phyloP scores from a whole-genome alignment of 805 yeast genomes.

The Wickerhamomyces mucosus region DNA sequence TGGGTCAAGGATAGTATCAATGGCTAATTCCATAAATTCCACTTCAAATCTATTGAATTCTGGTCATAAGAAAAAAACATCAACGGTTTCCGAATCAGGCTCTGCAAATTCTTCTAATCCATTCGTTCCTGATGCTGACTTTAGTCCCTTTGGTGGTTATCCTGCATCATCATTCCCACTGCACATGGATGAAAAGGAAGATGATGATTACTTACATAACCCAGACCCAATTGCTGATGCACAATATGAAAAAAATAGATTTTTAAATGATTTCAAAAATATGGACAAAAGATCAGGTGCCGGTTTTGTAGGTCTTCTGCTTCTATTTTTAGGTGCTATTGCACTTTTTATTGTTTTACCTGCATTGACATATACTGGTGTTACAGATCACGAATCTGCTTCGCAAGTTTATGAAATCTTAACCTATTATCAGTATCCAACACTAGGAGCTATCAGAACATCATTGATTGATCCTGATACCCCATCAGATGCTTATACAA shows the following conservation, averaged over 20 bases:
- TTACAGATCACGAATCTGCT: slow-evolving; percentile 21
- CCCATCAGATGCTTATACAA: slow-evolving; percentile 38
- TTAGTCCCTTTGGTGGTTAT: slow-evolving; percentile 92
- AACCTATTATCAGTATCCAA: slow-evolving; percentile 41
- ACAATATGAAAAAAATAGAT: slow-evolving; percentile 63
- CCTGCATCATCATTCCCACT: slow-evolving; percentile 91
- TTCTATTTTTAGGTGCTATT: slow-evolving; percentile 50
- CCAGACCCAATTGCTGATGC: slow-evolving; percentile 96
- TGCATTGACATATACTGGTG: slow-evolving; percentile 75
- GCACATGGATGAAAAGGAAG: slow-evolving; percentile 85
- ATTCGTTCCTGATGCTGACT: slow-evolving; percentile 48
- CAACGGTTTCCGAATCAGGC: slow-evolving; percentile 8
- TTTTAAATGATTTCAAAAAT: slow-evolving; percentile 51
- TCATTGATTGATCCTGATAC: slow-evolving; percentile 54
- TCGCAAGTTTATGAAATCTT: slow-evolving; percentile 28
- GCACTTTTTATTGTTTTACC: slow-evolving; percentile 76
- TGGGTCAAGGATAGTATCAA: slow-evolving; percentile 48
- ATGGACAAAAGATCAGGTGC: slow-evolving; percentile 55
- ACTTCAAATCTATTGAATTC: slow-evolving; percentile 11
- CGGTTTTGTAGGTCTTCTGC: slow-evolving; percentile 52
- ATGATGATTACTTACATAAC: slow-evolving; percentile 90
- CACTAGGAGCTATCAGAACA: slow-evolving; percentile 41
- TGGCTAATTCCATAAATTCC: slow-evolving; percentile 31
- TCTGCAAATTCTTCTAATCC: slow-evolving; percentile 26
- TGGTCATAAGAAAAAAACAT: slow-evolving; percentile 10